phyloP scores from a whole-genome alignment of 2,329 filamentous ascomycete species.

The Aspergillus sp. region DNA sequence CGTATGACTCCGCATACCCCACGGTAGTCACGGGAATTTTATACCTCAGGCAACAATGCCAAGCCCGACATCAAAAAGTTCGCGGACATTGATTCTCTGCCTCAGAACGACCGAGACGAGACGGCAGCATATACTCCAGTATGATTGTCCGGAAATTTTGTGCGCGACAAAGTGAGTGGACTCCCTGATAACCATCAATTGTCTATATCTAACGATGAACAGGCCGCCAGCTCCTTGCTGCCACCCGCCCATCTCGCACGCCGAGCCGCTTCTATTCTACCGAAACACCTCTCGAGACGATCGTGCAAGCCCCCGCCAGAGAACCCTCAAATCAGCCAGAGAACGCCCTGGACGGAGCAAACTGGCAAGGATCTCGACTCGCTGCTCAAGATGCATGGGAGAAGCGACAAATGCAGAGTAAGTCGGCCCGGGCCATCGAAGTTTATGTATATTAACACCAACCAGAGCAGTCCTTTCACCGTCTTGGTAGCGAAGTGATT shows the following conservation, averaged over 20 bases:
- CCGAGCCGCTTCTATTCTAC: slow-evolving; percentile 28
- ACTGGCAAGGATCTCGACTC: slow-evolving; percentile 1
- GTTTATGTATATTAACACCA: neutral
- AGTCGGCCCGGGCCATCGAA: slow-evolving; percentile 4
- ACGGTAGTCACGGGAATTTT: neutral
- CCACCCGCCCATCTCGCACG: slow-evolving; percentile 25
- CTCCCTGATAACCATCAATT: too few species aligned
- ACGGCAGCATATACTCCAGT: slow-evolving; percentile 12
- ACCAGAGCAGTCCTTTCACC: slow-evolving; percentile 24
- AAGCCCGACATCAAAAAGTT: slow-evolving; percentile 32
- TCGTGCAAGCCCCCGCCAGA: slow-evolving; percentile 12
- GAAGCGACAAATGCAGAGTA: slow-evolving; percentile 16
- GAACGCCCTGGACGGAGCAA: slow-evolving; percentile 1
- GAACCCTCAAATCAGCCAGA: slow-evolving; percentile 7
- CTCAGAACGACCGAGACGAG: neutral
- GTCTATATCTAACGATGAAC: neutral
- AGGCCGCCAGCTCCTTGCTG: slow-evolving; percentile 32
- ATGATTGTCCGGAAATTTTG: slow-evolving; percentile 37
- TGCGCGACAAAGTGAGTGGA: slow-evolving; percentile 33
- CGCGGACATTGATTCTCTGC: slow-evolving; percentile 14
- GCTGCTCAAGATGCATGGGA: slow-evolving; percentile 9
- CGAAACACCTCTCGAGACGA: slow-evolving; percentile 19
- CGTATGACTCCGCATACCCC: neutral
- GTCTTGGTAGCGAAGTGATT: slow-evolving; percentile 23
- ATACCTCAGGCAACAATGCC: slow-evolving; percentile 22